These are phyloP conservation scores for Botrytis porri DNA, from an alignment of 2,329 filamentous ascomycete genomes.

Conservation along the genomic window DNA sequence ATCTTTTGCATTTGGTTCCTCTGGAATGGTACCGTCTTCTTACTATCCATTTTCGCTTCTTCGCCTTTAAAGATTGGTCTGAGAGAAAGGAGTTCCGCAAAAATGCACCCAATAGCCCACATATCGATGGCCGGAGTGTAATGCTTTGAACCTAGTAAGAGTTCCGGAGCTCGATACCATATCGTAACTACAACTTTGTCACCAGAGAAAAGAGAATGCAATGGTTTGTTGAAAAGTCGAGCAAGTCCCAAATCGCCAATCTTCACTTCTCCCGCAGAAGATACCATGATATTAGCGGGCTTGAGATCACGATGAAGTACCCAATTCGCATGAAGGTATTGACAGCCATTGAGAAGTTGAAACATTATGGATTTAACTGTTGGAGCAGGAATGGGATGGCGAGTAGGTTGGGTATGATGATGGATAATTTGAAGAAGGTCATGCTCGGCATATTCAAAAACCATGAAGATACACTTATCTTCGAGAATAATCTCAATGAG, in stretches of 20 bases:
- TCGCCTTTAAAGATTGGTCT: slow-evolving; percentile 98
- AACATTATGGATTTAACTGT: slow-evolving; percentile 95
- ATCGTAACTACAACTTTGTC: slow-evolving; percentile 99
- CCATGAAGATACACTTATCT: slow-evolving; percentile 99
- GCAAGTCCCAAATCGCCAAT: slow-evolving; percentile 94
- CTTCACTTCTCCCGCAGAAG: slow-evolving; percentile 82
- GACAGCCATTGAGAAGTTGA: slow-evolving; percentile 89
- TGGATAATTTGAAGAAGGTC: slow-evolving; percentile 97
- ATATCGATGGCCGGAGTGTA: slow-evolving; percentile 97
- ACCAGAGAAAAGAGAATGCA: slow-evolving; percentile 86
- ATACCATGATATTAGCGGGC: slow-evolving; percentile 98
- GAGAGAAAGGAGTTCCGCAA: slow-evolving; percentile 86
- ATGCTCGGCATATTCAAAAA: slow-evolving; percentile 98
- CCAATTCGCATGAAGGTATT: slow-evolving; percentile 96
- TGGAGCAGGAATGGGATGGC: slow-evolving; percentile 81
- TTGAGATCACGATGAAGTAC: slow-evolving; percentile 95
- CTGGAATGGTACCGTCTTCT: slow-evolving; percentile 96
- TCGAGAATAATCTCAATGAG: slow-evolving; percentile 95
- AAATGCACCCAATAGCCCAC: slow-evolving; percentile 98
- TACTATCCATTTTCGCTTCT: slow-evolving; percentile 97
- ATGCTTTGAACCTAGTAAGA: slow-evolving; percentile 88
- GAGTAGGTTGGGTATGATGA: slow-evolving; percentile 83
- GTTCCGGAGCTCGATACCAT: slow-evolving; percentile 95
- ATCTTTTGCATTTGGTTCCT: slow-evolving; percentile 99
- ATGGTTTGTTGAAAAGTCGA: slow-evolving; percentile 87